A percentile compares a stretch with the other conserved stretches of the same genome.
Conservation (phyloP, 202 grass and related monocot species). For the Bolboschoenoplectus hybrid region DNA sequence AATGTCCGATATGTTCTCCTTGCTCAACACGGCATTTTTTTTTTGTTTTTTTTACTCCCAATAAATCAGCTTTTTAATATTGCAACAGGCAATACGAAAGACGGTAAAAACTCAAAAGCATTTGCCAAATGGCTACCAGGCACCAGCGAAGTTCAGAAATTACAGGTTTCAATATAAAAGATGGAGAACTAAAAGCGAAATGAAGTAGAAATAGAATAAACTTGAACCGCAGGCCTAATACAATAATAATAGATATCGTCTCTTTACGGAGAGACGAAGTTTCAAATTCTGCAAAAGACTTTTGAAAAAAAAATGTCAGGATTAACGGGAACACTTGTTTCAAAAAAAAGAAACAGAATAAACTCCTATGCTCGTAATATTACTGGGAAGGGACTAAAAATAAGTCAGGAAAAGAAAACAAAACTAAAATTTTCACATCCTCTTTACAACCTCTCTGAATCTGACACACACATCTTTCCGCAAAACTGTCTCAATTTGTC, state of each 20-base stretch:
- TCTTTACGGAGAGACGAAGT: too few species aligned
- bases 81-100: background rate
- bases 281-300: too few species aligned
- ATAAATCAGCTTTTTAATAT: background rate
- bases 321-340: too few species aligned
- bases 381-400: background rate
- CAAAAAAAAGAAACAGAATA: background rate
- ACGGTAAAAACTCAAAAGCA: background rate
- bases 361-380: conserved; percentile 1
- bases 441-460: conserved; percentile 41
- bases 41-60: background rate
- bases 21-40: too few species aligned
- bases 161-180: background rate
- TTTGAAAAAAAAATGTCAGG: too few species aligned
- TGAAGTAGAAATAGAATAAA: background rate
- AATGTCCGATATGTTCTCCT: background rate
- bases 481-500: conserved; percentile 24
- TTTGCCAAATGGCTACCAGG: background rate
- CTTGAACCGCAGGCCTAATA: background rate
- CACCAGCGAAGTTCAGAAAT: background rate
- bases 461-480: conserved; percentile 8
- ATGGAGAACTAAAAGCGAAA: background rate
- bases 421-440: conserved; percentile 36
- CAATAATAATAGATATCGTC: too few species aligned
- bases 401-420: conserved; percentile 9